Percentiles rank a stretch among this genome's conserved stretches.
These are phyloP conservation scores for Lasiosphaeria miniovina DNA, from an alignment of 495 filamentous ascomycete genomes.

Conservation along the genomic window DNA sequence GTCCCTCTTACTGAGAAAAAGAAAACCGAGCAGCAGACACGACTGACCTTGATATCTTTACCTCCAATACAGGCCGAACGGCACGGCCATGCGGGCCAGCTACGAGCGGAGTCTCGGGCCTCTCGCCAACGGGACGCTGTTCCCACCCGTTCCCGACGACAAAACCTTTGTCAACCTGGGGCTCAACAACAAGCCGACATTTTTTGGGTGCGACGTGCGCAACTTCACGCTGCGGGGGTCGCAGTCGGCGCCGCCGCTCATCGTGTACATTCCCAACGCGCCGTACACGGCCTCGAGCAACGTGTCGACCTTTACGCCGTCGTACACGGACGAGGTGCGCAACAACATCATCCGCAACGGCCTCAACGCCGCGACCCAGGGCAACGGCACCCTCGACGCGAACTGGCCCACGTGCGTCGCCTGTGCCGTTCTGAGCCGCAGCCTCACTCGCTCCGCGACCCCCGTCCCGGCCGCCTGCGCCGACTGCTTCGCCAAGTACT, in stretches of 20 bases:
- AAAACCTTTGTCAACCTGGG: slow-evolving; percentile 86
- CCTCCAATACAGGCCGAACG: slow-evolving; percentile 57
- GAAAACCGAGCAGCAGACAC: too few relatives aligned
- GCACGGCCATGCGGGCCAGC: slow-evolving; percentile 75
- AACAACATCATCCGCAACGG: slow-evolving; percentile 81
- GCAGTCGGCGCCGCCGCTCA: slow-evolving; percentile 54
- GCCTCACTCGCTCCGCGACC: slow-evolving; percentile 64
- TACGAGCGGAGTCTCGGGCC: slow-evolving; percentile 63
- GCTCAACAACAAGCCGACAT: slow-evolving; percentile 80
- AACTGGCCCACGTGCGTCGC: slow-evolving; percentile 79
- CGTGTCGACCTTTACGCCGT: slow-evolving; percentile 64
- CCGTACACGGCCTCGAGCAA: slow-evolving; percentile 76
- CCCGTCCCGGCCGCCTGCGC: slow-evolving; percentile 63
- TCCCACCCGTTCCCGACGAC: slow-evolving; percentile 76
- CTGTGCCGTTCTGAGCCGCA: slow-evolving; percentile 81
- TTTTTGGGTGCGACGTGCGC: slow-evolving; percentile 82
- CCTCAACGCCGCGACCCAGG: slow-evolving; percentile 75
- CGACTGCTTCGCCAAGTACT: slow-evolving; percentile 75
- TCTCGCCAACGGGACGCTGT: slow-evolving; percentile 77
- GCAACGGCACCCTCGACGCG: slow-evolving; percentile 68
- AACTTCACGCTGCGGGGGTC: slow-evolving; percentile 55
- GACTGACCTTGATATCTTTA: neutral
- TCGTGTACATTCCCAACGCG: slow-evolving; percentile 88
- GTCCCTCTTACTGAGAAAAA: neutral
- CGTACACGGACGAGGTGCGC: slow-evolving; percentile 60